phyloP scores from a whole-genome alignment of 768 basidiomycete species.

The Boletus vinaceobasis region DNA sequence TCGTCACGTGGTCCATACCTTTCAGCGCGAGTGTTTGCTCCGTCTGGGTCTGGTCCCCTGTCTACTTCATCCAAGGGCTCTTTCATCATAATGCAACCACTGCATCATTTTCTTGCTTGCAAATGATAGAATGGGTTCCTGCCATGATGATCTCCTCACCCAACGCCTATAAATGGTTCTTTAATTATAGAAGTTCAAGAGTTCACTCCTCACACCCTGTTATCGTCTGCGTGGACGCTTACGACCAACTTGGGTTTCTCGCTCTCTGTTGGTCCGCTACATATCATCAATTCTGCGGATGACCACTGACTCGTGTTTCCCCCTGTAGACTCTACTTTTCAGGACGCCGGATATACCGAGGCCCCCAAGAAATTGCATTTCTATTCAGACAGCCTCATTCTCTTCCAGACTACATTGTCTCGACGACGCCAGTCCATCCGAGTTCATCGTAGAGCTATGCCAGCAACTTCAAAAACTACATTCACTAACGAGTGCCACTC shows the following conservation, averaged over 20 bases:
- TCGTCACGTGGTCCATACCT: constrained; percentile 16
- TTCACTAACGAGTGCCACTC: constrained; percentile 2
- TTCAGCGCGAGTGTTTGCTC: not conserved
- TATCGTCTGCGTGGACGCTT: constrained; percentile 12
- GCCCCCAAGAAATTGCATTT: not conserved
- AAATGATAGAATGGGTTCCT: not conserved
- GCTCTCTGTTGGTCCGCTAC: constrained; percentile 8
- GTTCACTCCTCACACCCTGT: not conserved
- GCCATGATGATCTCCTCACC: not conserved
- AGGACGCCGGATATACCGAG: not conserved
- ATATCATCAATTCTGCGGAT: not conserved
- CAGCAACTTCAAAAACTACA: constrained; percentile 2
- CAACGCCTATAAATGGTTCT: constrained; percentile 17
- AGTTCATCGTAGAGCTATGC: not conserved
- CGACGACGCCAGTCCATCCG: not conserved
- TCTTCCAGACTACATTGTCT: not conserved
- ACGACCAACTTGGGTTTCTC: constrained; percentile 1
- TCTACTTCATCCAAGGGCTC: constrained; percentile 16
- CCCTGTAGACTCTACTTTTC: not conserved
- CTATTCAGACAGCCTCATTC: not conserved
- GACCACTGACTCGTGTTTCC: not conserved
- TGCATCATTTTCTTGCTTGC: constrained; percentile 5
- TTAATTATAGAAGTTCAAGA: not conserved
- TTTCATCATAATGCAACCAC: constrained; percentile 19
- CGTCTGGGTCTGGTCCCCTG: constrained; percentile 7